Evolutionary conservation across 139 green algal genomes (phyloP).

Genomic region (Asterochloris erici): DNA sequence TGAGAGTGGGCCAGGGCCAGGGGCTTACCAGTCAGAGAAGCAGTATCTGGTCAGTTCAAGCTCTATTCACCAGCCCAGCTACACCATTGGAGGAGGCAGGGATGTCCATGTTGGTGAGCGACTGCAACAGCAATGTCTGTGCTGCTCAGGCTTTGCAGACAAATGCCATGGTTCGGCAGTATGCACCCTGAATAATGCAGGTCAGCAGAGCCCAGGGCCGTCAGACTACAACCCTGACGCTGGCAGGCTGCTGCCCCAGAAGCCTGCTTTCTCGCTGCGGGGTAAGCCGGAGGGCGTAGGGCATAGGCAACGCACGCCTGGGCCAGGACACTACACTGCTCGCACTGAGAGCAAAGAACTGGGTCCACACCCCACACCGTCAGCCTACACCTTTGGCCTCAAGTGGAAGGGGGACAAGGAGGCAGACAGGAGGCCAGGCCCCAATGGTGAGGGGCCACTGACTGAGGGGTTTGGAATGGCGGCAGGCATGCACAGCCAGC

Average conservation of each 20-base stretch:
- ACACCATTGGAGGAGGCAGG: slow-evolving; percentile 5
- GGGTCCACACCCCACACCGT: background rate
- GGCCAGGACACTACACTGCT: slow-evolving; percentile 3
- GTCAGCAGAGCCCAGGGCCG: background rate
- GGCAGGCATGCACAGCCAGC: no score
- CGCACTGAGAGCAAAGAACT: background rate
- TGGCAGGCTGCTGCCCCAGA: background rate
- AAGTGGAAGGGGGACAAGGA: background rate
- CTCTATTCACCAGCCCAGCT: background rate
- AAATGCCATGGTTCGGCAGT: background rate
- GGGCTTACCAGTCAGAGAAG: background rate
- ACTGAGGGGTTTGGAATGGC: background rate
- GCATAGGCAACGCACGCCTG: slow-evolving; percentile 6
- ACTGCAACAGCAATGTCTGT: background rate
- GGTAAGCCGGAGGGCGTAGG: background rate
- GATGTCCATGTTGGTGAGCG: background rate
- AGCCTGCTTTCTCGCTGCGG: slow-evolving; percentile 2
- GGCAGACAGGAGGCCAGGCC: slow-evolving; percentile 6
- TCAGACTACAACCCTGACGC: slow-evolving; percentile 3
- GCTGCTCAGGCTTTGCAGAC: background rate
- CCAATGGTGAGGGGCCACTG: background rate
- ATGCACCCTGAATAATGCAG: background rate
- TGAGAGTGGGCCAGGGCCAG: background rate
- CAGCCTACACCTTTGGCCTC: slow-evolving; percentile 16
- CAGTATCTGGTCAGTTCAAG: background rate